These are phyloP conservation scores for Trypanosoma boissoni DNA, from an alignment of 208 protist genomes.

Conservation along the genomic window DNA sequence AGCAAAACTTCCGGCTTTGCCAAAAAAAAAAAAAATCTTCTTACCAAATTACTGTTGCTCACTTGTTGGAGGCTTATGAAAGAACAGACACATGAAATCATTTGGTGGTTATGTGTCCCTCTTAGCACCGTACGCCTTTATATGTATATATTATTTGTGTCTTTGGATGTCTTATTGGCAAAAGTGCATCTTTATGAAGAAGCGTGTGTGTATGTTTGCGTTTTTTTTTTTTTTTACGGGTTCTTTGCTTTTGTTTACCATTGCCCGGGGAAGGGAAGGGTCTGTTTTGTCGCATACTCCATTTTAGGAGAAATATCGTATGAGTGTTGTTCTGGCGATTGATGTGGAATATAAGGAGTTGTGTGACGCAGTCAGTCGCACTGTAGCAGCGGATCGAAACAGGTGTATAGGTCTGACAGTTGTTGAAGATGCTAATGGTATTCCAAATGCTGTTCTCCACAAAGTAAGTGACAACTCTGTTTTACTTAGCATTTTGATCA, in stretches of 20 bases:
- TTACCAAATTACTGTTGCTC: no score
- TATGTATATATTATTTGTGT: no score
- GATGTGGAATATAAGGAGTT: conserved; percentile 21
- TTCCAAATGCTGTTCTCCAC: conserved; percentile 18
- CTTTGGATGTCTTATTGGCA: no score
- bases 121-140: no score
- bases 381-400: neutral
- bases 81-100: no score
- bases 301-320: neutral
- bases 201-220: neutral
- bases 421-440: conserved; percentile 7
- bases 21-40: no score
- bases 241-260: neutral
- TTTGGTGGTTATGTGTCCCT: no score
- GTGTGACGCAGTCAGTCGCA: conserved; percentile 9
- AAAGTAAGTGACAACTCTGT: neutral
- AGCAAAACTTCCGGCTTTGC: no score
- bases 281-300: neutral
- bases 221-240: neutral
- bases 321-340: conserved; percentile 12
- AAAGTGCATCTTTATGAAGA: neutral
- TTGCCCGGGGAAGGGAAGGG: neutral
- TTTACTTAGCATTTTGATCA: conserved; percentile 20
- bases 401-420: neutral
- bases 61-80: no score